Evolutionary conservation across 78 protist species (phyloP), one percentile per base, ranked within the genome.

Genomic region (Polysphondylium violaceum): DNA sequence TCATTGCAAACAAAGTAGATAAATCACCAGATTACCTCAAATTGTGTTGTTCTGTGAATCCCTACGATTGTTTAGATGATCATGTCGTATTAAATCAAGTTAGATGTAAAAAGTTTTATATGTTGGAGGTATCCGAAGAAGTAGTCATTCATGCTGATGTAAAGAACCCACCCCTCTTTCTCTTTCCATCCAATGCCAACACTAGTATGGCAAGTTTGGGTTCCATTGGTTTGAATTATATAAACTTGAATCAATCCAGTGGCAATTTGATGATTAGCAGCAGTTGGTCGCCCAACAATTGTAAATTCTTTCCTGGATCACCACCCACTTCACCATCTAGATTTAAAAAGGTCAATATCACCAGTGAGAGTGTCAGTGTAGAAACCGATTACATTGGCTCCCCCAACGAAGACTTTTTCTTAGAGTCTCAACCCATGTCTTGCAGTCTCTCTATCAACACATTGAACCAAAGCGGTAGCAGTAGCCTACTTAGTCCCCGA

Each of bases 241-340:
- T 36, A 64, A 14, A 17, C 31, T 36, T 64, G 47, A 63, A 29
- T 63, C 17, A 43, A 35, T 63, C 35, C 17, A 31, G 71, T 63
- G 44, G 33, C 56, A 29, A 29, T 35, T 43, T 31, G 21, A n/a
- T 69, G 9, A 47, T 81, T 17, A 67, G 77, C 9, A 29, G 44
- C 11, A 83, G 91, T 58, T 83, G 91, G 91, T 83, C 91, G 31
- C 91, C 91, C n/a, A 50, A 36, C 4, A 44, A 68, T 56, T 63
- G 79, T 50, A 83, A 69, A 59, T 83, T 83, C 63, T 63, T 83
- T 33, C 55, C 91, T 8, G 25, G 69, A 5, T 79, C 89, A 50
- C 43, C 74, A 2, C 51, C 36, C 31, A 33, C 11, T 38, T 14
- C 23, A 29, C 76, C 5, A n/a, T 2, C 56, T 2, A 50, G 27